phyloP scores from a whole-genome alignment of 108 stramenopile species.

The Cyclotella atomus region DNA sequence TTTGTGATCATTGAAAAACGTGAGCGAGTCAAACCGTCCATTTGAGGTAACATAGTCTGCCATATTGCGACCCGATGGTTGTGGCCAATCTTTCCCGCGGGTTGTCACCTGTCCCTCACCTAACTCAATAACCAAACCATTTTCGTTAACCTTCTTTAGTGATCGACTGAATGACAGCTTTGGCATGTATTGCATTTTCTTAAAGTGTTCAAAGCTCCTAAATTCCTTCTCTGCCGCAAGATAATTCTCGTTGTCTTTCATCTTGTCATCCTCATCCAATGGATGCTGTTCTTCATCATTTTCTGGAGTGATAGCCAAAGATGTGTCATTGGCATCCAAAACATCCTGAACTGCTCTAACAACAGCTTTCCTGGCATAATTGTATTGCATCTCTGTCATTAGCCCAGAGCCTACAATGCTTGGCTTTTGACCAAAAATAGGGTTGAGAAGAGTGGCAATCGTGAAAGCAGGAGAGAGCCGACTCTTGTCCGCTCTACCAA shows the following conservation, averaged over 20 bases:
- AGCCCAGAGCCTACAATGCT: background rate
- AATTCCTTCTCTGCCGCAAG: background rate
- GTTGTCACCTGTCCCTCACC: background rate
- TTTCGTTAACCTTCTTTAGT: background rate
- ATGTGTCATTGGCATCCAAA: background rate
- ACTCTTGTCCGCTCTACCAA: slow-evolving; percentile 1
- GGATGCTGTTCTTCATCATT: background rate
- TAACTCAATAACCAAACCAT: background rate
- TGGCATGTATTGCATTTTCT: background rate
- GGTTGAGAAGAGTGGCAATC: background rate
- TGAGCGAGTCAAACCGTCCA: background rate
- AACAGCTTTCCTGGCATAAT: background rate
- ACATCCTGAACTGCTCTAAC: slow-evolving; percentile 5
- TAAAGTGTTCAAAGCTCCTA: background rate
- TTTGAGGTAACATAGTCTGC: background rate
- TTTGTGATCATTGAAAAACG: background rate
- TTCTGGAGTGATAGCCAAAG: background rate
- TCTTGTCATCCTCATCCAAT: background rate
- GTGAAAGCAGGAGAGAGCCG: slow-evolving; percentile 6
- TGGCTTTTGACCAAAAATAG: background rate
- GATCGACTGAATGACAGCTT: background rate
- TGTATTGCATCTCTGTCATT: background rate
- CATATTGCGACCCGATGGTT: background rate
- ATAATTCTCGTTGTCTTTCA: slow-evolving; percentile 4
- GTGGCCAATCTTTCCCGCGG: background rate